phyloP scores from a whole-genome alignment of 192 early-diverging fungal species.

The Pilobolus umbonatus region DNA sequence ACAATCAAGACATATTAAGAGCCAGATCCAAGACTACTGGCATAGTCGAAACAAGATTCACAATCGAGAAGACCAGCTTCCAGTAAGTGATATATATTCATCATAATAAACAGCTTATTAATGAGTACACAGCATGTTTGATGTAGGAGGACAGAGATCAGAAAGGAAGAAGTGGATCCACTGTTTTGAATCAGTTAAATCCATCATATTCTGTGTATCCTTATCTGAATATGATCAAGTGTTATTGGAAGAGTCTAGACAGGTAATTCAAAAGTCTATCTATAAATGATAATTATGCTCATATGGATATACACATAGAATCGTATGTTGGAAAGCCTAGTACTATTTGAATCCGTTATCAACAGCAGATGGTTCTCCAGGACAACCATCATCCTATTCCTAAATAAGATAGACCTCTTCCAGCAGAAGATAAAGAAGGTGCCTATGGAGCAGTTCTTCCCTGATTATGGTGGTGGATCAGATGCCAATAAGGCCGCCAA shows the following conservation, averaged over 20 bases:
- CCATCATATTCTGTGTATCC: constrained; percentile 85
- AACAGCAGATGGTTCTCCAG: constrained; percentile 82
- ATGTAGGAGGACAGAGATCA: constrained; percentile 70
- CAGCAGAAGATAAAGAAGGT: constrained; percentile 64
- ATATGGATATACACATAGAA: constrained; percentile 47
- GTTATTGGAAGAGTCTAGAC: constrained; percentile 66
- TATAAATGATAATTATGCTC: neutral
- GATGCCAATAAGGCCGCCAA: constrained; percentile 79
- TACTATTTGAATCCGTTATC: constrained; percentile 80
- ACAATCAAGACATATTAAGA: constrained; percentile 89
- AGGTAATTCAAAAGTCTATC: constrained; percentile 21
- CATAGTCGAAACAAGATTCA: constrained; percentile 93
- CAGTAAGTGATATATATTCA: constrained; percentile 58
- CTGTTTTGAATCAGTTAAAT: constrained; percentile 70
- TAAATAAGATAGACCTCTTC: constrained; percentile 87
- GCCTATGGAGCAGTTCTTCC: constrained; percentile 71
- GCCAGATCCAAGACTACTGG: constrained; percentile 97
- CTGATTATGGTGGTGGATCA: constrained; percentile 70
- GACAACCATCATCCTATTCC: constrained; percentile 77
- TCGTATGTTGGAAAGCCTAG: constrained; percentile 79
- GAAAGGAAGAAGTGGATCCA: constrained; percentile 76
- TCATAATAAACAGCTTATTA: neutral
- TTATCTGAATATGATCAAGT: constrained; percentile 84
- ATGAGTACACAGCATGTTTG: constrained; percentile 52
- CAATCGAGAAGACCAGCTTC: constrained; percentile 85